Percentiles rank a stretch among this genome's conserved stretches.
These are phyloP conservation scores for Medicago ruthenica DNA, from an alignment of 306 rosid genomes.

Conservation along the genomic window DNA sequence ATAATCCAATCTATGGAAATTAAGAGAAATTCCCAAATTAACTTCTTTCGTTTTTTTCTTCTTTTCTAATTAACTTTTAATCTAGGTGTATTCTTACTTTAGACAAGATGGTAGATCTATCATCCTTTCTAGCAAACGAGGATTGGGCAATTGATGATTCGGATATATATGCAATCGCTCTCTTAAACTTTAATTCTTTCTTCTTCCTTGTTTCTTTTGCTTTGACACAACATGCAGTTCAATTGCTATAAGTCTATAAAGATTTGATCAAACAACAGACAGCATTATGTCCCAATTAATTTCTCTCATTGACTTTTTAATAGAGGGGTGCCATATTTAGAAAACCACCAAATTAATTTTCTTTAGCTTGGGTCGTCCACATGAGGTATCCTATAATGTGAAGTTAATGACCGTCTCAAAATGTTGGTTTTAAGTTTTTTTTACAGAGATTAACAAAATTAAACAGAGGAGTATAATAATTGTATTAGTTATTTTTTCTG, in stretches of 20 bases:
- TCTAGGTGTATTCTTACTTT: not conserved
- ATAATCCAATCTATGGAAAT: too few species aligned
- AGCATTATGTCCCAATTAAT: conserved; percentile 24
- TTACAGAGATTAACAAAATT: too few species aligned
- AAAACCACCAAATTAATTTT: conserved; percentile 17
- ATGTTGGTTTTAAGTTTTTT: too few species aligned
- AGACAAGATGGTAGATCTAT: not conserved
- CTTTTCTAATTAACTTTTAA: not conserved
- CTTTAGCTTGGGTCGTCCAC: not conserved
- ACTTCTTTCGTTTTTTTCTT: too few species aligned
- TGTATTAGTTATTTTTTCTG: too few species aligned
- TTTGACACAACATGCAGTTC: not conserved
- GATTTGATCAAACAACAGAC: conserved; percentile 34
- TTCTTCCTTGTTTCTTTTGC: not conserved
- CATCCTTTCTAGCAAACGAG: too few species aligned
- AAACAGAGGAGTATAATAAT: too few species aligned
- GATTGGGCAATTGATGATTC: too few species aligned
- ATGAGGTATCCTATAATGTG: not conserved
- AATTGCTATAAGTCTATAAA: conserved; percentile 31
- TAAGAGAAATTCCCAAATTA: too few species aligned
- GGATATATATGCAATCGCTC: not conserved
- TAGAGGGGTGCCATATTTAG: conserved; percentile 26
- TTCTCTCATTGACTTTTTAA: conserved; percentile 30
- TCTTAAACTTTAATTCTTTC: not conserved
- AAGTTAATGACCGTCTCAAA: not conserved